Conservation (phyloP, 257 asterid species). For the Nicotiana sylvestris region DNA sequence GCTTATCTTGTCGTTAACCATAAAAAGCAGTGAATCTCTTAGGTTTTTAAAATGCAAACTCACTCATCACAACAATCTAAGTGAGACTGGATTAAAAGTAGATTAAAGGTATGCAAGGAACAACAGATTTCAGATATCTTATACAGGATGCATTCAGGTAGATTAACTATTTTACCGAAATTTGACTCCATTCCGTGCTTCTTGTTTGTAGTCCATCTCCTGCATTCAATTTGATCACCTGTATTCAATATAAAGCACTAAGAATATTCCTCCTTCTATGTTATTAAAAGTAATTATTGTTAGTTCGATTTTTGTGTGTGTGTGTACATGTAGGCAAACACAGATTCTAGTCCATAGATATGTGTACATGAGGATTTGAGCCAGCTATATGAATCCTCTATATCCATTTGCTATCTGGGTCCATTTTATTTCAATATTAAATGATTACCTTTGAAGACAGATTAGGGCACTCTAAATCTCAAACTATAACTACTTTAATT, state of each 20-base stretch:
- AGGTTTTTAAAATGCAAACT: background rate
- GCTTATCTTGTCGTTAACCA: background rate
- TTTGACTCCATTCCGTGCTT: conserved; percentile 83
- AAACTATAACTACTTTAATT: background rate
- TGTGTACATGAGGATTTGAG: too few species aligned
- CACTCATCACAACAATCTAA: background rate
- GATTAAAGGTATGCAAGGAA: background rate
- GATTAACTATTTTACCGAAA: conserved; percentile 51
- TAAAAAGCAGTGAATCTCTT: background rate
- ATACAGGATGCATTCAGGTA: background rate
- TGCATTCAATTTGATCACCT: conserved; percentile 98
- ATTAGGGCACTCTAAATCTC: background rate
- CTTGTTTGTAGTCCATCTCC: conserved; percentile 94
- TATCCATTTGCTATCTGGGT: background rate
- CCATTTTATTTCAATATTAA: background rate
- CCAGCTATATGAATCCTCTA: background rate
- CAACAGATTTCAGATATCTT: background rate
- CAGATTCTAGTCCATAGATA: too few species aligned
- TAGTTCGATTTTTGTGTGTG: background rate
- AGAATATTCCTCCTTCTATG: conserved; percentile 58
- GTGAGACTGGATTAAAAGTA: background rate
- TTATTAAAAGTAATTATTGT: conserved; percentile 3
- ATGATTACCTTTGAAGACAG: background rate
- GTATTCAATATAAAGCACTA: conserved; percentile 95
- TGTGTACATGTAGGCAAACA: too few species aligned